Evolutionary conservation across 2,329 filamentous ascomycete genomes (phyloP).

Genomic region (Monosporascus sp.): DNA sequence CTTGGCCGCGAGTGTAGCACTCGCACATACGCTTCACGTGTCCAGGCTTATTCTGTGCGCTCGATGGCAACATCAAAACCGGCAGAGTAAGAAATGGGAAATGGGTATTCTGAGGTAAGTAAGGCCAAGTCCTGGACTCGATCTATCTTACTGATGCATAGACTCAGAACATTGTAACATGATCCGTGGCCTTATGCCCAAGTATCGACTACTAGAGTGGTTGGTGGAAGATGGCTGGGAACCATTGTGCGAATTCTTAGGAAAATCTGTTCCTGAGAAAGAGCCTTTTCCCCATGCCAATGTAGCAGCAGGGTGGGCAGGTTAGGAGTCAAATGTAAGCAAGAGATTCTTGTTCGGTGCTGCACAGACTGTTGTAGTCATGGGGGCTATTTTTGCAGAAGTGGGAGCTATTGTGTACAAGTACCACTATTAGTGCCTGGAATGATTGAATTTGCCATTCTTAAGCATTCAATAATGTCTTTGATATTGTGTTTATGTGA

Average conservation of each 20-base stretch:
- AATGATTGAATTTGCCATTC: too few relatives aligned
- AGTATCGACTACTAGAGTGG: neutral
- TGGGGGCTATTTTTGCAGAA: neutral
- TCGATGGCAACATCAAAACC: slow-evolving; percentile 22
- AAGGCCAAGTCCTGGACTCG: neutral
- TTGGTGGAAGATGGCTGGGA: neutral
- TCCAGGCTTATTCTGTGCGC: slow-evolving; percentile 24
- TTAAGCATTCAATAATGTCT: too few relatives aligned
- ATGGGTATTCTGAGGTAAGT: slow-evolving; percentile 24
- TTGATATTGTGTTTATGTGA: too few relatives aligned
- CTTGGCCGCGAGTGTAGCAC: slow-evolving; percentile 25
- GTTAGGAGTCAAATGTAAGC: neutral
- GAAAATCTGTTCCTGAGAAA: neutral
- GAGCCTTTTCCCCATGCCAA: neutral
- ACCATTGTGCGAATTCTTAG: slow-evolving; percentile 9
- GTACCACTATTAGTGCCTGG: too few relatives aligned
- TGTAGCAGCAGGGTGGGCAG: neutral
- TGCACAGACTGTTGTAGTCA: neutral
- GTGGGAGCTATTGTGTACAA: neutral
- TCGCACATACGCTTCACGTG: slow-evolving; percentile 25
- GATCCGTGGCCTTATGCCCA: neutral
- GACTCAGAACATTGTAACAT: slow-evolving; percentile 11
- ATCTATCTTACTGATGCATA: slow-evolving; percentile 21
- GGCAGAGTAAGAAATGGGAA: slow-evolving; percentile 23
- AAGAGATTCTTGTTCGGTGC: neutral